Base-by-base conservation (phyloP, 73 alveolate genomes). In the Durusdinium trenchii region DNA sequence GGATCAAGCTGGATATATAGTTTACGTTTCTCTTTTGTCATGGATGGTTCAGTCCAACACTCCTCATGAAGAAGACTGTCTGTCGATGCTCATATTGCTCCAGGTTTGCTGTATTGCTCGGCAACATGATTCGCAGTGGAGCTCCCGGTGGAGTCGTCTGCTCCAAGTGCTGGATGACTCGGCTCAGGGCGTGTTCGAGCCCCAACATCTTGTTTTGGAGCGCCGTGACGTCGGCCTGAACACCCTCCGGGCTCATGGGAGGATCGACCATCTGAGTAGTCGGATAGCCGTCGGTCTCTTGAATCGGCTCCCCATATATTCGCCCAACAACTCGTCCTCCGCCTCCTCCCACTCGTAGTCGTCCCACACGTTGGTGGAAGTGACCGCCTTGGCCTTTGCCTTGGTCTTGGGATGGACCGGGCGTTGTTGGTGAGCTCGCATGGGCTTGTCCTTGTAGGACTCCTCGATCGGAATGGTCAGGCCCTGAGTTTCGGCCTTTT, bases 301-400 rank as follows among this genome's bases (percentile, higher is more conserved):
- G 32, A 23, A 16, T 57, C 69, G n/a, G n/a, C n/a, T 67, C 45
- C 14, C 45, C 79, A 67, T 67, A 12, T 42, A 42, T 6, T 42
- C 30, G 45, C 30, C 45, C 35, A 67, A 42, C 6, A 42, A n/a
- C 30, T 10, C 10, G 42, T 20, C 40, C 12, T 10, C 79, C 79
- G 79, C 43, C 30, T n/a, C 79, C 40, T 20, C 79, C 79, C 45
- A 67, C 79, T 67, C 79, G 43, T 67, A 6, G 79, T 67, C 79
- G 45, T 10, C 26, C 45, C 14, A 30, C 79, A 30, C 35, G 45
- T n/a, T n/a, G n/a, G n/a, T n/a, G n/a, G n/a, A n/a, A n/a, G n/a
- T n/a, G n/a, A n/a, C n/a, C n/a, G 79, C 79, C 40, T 67, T 67
- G 79, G 45, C 42, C 40, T 67, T 67, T n/a, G 79, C 79, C 40